Evolutionary conservation across 306 rosid genomes (phyloP), one percentile per base, ranked within the genome.

Genomic region (Medicago lupulina): DNA sequence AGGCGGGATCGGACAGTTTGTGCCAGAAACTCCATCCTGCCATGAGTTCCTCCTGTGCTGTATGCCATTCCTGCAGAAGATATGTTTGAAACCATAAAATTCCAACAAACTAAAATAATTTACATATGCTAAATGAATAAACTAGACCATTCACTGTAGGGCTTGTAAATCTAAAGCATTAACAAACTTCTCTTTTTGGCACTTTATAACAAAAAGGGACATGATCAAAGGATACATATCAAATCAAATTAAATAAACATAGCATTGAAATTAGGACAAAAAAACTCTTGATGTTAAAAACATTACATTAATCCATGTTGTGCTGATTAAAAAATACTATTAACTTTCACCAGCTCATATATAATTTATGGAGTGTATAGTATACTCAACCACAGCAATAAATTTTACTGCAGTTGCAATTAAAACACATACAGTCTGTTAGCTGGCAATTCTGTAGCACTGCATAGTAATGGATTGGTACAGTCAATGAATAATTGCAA

Each of bases 31-130:
- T 72, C 88, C 88, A 72, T 85, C 88, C 44, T 79, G 84, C 97
- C 97, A 95, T 63, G 98, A 95, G 82, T 92, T 95, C 77, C 96
- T 89, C 77, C 98, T 85, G 71, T 95, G 97, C 79, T 95, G 98
- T 71, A 95, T 19, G 0, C 98, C 98, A 80, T 87, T 84, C 98
- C 98, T 95, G 84, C 78, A 73, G 23, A 83, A 69, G 15, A 67
- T 47, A 79, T 28, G 8, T 47, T 47, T 31, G 46, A 62, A 9
- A 76, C 43, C 67, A 70, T 70, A 40, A 38, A 51, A 53, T 62
- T 70, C 23, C 57, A 19, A 75, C 14, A 68, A 60, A 36, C 14
- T 8, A 6, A 23, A 67, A 44, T 15, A 7, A 25, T 21, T 74
- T 74, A 40, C 40, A 18, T 15, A 46, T 59, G 39, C 65, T 58